phyloP scores from a whole-genome alignment of 495 filamentous ascomycete species.

The Tuber brumale region DNA sequence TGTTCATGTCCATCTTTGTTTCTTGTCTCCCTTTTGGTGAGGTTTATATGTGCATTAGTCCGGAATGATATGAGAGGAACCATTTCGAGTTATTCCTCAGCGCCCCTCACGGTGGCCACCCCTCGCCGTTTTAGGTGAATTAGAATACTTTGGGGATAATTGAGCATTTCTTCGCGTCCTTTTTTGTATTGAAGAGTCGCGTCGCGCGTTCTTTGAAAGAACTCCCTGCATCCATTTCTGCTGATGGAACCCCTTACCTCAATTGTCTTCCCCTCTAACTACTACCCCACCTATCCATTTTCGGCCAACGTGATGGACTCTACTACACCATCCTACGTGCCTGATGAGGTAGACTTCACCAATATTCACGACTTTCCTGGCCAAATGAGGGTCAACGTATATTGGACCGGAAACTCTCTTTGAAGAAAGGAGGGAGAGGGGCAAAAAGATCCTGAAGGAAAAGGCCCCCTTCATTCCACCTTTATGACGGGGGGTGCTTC shows the following conservation, averaged over 20 bases:
- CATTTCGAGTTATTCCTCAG: not conserved
- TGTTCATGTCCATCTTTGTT: not conserved
- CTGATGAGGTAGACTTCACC: constrained; percentile 22
- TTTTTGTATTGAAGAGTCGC: constrained; percentile 14
- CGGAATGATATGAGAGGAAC: not conserved
- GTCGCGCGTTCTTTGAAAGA: constrained; percentile 25
- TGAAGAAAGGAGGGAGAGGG: constrained; percentile 6
- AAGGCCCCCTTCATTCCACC: constrained; percentile 34
- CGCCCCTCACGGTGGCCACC: not conserved
- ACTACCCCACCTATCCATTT: constrained; percentile 33
- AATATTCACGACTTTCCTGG: constrained; percentile 23
- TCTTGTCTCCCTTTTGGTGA: not conserved
- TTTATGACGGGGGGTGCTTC: constrained; percentile 6
- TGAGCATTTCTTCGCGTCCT: constrained; percentile 34
- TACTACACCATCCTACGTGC: constrained; percentile 18
- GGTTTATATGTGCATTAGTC: not conserved
- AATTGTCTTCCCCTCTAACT: constrained; percentile 27
- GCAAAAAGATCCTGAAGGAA: not conserved
- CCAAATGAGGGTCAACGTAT: constrained; percentile 23
- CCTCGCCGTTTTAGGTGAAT: not conserved
- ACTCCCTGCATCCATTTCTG: constrained; percentile 33
- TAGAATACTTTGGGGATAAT: constrained; percentile 13
- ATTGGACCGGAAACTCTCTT: constrained; percentile 17
- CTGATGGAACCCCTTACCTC: constrained; percentile 17
- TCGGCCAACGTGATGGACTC: constrained; percentile 9